phyloP scores from a whole-genome alignment of 1,284 basidiomycete genomes.

The Salmacisia buchloeana region DNA sequence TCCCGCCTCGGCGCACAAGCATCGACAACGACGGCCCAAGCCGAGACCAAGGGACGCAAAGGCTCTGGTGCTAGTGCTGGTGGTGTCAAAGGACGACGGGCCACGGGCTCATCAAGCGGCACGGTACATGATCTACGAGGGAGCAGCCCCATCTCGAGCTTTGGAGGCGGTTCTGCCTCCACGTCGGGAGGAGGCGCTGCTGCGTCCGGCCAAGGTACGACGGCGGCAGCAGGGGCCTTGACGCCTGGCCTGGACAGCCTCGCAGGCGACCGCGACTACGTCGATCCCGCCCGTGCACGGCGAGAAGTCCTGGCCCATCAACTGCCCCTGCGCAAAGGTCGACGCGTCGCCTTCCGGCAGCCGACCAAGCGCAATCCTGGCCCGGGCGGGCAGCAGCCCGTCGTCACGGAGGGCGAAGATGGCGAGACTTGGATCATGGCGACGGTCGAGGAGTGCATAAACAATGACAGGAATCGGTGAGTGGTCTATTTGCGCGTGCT shows the following conservation, averaged over 20 bases:
- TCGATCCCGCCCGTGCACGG: conserved; percentile 24
- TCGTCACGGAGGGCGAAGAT: conserved; percentile 17
- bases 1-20: background rate
- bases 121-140: background rate
- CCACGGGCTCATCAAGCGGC: background rate
- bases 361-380: conserved; percentile 15
- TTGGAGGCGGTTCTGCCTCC: background rate
- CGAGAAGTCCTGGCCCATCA: conserved; percentile 21
- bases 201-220: no score
- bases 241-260: background rate
- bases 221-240: no score
- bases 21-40: no score
- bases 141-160: background rate
- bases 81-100: background rate
- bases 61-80: no score
- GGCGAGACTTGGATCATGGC: conserved; percentile 42
- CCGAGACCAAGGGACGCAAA: no score
- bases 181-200: no score
- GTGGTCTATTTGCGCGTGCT: background rate
- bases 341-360: conserved; percentile 36
- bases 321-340: conserved; percentile 27
- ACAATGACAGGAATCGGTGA: conserved; percentile 30
- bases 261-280: conserved; percentile 4
- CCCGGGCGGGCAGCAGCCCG: background rate
- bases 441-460: conserved; percentile 30